Evolutionary conservation across 2,329 filamentous ascomycete genomes (phyloP), one percentile per base, ranked within the genome.

Genomic region (Amylocarpus encephaloides): DNA sequence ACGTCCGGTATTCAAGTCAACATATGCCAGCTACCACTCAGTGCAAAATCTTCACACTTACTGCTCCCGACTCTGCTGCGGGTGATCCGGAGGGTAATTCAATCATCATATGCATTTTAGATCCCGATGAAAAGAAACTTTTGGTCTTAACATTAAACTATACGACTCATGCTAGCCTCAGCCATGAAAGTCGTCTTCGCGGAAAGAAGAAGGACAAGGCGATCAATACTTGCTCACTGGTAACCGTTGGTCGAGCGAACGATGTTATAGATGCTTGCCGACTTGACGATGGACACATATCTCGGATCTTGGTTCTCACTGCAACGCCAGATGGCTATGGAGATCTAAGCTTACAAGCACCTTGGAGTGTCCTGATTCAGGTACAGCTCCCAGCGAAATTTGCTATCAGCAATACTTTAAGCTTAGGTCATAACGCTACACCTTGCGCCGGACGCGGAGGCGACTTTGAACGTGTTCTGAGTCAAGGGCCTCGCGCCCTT

Each of bases 211-310:
- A 60, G 6, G 66, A 68, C 16, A 59, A 59, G 7, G 63, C 66
- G n/a, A 7, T 61, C 4, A 64, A 52, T 15, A 50, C 59, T n/a
- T 54, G 66, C 10, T 58, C 59, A 18, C 36, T 60, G 11, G 64
- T 62, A 32, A 49, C 58, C 48, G 30, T 55, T 15, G 48, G 58
- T 50, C 59, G 82, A 60, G 81, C 80, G 7, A 76, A 85, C 49
- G 82, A 81, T 54, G 80, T 91, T 13, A 76, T 83, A 22, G 86
- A 90, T 67, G 86, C 84, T 6, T 88, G 84, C 66, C 86, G 82
- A 59, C 67, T 91, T 39, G 72, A 75, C 4, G 86, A 91, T 64
- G 82, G 82, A 1, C 72, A 76, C 22, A 73, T 85, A 48, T 80
- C 83, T 30, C 81, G 83, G 56, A 84, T 91, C 46, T 69, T 90